These are phyloP conservation scores for Agarophyton chilense DNA, from an alignment of 23 red algal genomes.

Conservation along the genomic window DNA sequence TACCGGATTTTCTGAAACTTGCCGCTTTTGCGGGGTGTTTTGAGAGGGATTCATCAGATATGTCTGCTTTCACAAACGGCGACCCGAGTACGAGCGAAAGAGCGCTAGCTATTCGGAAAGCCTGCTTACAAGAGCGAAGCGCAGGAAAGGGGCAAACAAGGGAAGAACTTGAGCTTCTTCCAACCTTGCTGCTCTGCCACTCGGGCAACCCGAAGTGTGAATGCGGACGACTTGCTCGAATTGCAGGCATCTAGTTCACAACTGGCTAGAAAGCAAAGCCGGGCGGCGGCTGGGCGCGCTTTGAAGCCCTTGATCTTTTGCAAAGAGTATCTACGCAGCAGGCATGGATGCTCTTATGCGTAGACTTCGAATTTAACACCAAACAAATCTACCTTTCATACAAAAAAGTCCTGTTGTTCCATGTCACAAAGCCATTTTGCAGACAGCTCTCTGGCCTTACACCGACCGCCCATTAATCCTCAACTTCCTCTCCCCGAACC, in stretches of 20 bases:
- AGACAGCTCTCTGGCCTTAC: too few relatives aligned
- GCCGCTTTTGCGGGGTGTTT: background rate
- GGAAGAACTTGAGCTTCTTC: background rate
- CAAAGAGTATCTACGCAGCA: too few relatives aligned
- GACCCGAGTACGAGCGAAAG: background rate
- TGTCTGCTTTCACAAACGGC: background rate
- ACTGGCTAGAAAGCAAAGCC: too few relatives aligned
- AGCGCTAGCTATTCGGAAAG: background rate
- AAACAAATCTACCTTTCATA: background rate
- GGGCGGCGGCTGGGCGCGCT: too few relatives aligned
- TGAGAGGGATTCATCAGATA: background rate
- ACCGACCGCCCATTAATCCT: too few relatives aligned
- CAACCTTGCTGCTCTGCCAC: background rate
- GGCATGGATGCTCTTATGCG: background rate
- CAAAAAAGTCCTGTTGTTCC: background rate
- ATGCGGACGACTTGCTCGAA: background rate
- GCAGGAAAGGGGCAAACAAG: background rate
- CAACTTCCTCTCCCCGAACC: too few relatives aligned
- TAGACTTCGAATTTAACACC: background rate
- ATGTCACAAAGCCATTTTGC: too few relatives aligned
- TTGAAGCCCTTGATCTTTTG: too few relatives aligned
- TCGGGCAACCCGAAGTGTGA: background rate
- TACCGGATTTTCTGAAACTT: background rate
- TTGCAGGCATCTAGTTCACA: too few relatives aligned
- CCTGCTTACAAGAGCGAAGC: background rate